phyloP scores from a whole-genome alignment of 179 eudicot genomes.

The Drosera spatulata region DNA sequence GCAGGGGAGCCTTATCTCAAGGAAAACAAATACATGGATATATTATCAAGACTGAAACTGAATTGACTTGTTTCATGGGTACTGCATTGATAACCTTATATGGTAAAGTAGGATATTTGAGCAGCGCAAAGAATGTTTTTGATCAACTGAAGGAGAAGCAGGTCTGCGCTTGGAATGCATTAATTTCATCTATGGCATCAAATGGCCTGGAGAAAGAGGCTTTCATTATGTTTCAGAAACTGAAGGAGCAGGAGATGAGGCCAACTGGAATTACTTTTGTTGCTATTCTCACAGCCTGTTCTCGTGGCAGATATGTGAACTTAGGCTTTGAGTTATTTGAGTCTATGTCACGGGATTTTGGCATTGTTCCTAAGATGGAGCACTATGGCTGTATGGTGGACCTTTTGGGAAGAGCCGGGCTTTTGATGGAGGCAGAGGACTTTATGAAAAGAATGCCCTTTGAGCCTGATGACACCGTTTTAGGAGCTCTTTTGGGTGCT shows the following conservation, averaged over 20 bases:
- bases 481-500: conserved; percentile 57
- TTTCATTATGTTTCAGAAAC: conserved; percentile 30
- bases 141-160: conserved; percentile 20
- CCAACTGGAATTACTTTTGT: conserved; percentile 56
- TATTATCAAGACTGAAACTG: conserved; percentile 37
- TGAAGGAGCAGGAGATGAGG: conserved; percentile 21
- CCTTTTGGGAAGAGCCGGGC: conserved; percentile 52
- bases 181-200: conserved; percentile 36
- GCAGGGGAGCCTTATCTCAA: conserved; percentile 16
- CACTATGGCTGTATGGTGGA: conserved; percentile 70
- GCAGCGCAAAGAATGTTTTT: conserved; percentile 30
- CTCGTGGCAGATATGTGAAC: conserved; percentile 34
- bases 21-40: conserved; percentile 57
- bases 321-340: conserved; percentile 41
- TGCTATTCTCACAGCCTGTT: conserved; percentile 51
- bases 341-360: conserved; percentile 28
- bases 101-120: conserved; percentile 42
- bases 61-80: conserved; percentile 26
- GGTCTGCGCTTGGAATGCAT: conserved; percentile 45
- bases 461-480: conserved; percentile 47
- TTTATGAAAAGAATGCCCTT: conserved; percentile 43
- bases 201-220: conserved; percentile 45
- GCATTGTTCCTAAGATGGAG: conserved; percentile 41
- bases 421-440: conserved; percentile 40
- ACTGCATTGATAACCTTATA: conserved; percentile 45